A percentile compares a stretch with the other conserved stretches of the same genome.
These are phyloP conservation scores for Eragrostis nindensis DNA, from an alignment of 176 grass and related monocot species.

Conservation along the genomic window DNA sequence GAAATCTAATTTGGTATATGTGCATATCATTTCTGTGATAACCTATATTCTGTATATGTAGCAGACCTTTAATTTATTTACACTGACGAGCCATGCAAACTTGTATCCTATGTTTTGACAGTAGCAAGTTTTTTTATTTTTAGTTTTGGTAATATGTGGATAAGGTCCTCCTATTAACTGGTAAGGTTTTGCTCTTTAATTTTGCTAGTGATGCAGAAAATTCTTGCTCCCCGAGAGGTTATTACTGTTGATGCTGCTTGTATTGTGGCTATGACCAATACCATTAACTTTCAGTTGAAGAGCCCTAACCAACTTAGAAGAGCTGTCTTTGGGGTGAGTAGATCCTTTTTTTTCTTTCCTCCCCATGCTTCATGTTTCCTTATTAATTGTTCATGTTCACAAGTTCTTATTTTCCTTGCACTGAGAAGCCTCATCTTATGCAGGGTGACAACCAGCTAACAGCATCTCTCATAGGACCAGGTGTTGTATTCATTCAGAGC, in stretches of 20 bases:
- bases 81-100: slow-evolving; percentile 19
- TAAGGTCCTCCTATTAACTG: slow-evolving; percentile 30
- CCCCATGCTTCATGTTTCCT: background rate
- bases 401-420: slow-evolving; percentile 19
- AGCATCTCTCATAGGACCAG: slow-evolving; percentile 82
- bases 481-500: slow-evolving; percentile 96
- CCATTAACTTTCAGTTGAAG: slow-evolving; percentile 82
- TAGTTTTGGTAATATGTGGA: background rate
- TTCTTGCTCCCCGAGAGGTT: slow-evolving; percentile 73
- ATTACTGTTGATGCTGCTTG: slow-evolving; percentile 73
- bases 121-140: slow-evolving; percentile 33
- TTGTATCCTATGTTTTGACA: too few relatives aligned
- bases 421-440: slow-evolving; percentile 37
- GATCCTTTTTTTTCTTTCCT: slow-evolving; percentile 1
- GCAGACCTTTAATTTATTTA: slow-evolving; percentile 15
- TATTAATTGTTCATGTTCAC: background rate
- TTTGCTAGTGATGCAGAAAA: slow-evolving; percentile 91
- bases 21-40: background rate
- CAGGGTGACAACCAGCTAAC: slow-evolving; percentile 78
- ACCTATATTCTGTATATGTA: background rate
- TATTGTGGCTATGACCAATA: slow-evolving; percentile 84
- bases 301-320: slow-evolving; percentile 69
- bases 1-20: background rate
- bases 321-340: slow-evolving; percentile 73
- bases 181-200: slow-evolving; percentile 17